Conservation (phyloP, 2,329 filamentous ascomycete genomes). For the Laburnicola sp. region DNA sequence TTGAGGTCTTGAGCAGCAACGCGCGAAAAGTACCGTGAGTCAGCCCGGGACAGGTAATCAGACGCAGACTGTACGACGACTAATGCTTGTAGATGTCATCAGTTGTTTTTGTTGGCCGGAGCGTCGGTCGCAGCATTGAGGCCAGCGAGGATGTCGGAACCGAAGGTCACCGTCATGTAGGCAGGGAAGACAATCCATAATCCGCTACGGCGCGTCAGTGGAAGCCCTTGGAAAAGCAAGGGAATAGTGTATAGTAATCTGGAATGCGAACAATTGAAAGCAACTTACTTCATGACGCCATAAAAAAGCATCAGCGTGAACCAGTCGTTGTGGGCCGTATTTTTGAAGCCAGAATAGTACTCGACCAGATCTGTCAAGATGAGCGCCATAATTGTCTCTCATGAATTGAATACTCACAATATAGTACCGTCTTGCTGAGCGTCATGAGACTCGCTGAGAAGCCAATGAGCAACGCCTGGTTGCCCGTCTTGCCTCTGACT, state of each 20-base stretch:
- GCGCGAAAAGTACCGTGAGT: too few species aligned
- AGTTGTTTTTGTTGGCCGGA: conserved; percentile 31
- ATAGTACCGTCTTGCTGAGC: conserved; percentile 68
- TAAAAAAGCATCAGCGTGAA: conserved; percentile 60
- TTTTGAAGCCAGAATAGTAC: conserved; percentile 61
- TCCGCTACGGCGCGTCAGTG: conserved; percentile 51
- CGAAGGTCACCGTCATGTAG: conserved; percentile 65
- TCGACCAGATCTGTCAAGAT: conserved; percentile 60
- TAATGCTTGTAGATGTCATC: conserved; percentile 9
- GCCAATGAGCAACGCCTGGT: conserved; percentile 60
- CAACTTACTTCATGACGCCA: conserved; percentile 67
- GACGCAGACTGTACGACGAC: neutral
- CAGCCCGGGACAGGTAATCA: neutral
- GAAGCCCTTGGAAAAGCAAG: neutral
- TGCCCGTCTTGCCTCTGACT: conserved; percentile 57
- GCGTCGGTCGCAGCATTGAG: conserved; percentile 52
- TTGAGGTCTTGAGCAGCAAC: too few species aligned
- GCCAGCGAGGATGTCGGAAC: conserved; percentile 63
- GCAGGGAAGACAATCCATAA: conserved; percentile 66
- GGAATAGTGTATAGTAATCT: neutral
- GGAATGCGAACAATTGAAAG: neutral
- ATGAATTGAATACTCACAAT: conserved; percentile 57
- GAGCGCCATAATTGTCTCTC: conserved; percentile 2
- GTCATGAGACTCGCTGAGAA: conserved; percentile 66
- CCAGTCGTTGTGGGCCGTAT: conserved; percentile 64